Evolutionary conservation across 352 stramenopile species (phyloP).

Genomic region (Plasmopara viticola): DNA sequence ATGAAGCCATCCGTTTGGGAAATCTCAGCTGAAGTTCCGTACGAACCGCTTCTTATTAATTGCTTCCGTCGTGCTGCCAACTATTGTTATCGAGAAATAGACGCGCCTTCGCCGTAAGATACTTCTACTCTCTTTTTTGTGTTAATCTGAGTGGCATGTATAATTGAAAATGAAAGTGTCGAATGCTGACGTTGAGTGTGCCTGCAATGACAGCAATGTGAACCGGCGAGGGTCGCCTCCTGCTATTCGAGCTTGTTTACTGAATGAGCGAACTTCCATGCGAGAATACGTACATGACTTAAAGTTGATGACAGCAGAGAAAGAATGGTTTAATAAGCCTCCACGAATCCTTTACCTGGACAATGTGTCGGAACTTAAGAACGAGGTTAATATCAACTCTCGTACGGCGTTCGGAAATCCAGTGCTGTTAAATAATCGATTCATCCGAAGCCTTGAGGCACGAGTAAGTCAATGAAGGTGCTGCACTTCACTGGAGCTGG

Average conservation of each 20-base stretch:
- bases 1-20: constrained; percentile 82
- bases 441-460: constrained; percentile 51
- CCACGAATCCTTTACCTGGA: constrained; percentile 33
- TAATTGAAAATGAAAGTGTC: not conserved
- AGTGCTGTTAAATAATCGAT: constrained; percentile 55
- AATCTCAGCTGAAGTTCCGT: constrained; percentile 67
- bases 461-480: constrained; percentile 33
- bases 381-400: constrained; percentile 49
- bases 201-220: constrained; percentile 58
- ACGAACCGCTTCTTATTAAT: constrained; percentile 68
- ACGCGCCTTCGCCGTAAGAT: constrained; percentile 78
- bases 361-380: constrained; percentile 49
- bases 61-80: constrained; percentile 79
- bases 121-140: constrained; percentile 3
- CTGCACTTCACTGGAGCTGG: too few species aligned
- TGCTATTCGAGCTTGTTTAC: constrained; percentile 72
- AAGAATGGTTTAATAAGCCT: constrained; percentile 57
- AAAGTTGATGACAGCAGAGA: constrained; percentile 65
- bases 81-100: constrained; percentile 84
- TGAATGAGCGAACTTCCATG: constrained; percentile 82
- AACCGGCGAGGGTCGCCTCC: constrained; percentile 79
- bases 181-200: constrained; percentile 7
- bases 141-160: not conserved
- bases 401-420: constrained; percentile 56
- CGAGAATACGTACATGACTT: constrained; percentile 82